Evolutionary conservation across 2,329 filamentous ascomycete genomes (phyloP).

Genomic region (Apiospora malaysiana): DNA sequence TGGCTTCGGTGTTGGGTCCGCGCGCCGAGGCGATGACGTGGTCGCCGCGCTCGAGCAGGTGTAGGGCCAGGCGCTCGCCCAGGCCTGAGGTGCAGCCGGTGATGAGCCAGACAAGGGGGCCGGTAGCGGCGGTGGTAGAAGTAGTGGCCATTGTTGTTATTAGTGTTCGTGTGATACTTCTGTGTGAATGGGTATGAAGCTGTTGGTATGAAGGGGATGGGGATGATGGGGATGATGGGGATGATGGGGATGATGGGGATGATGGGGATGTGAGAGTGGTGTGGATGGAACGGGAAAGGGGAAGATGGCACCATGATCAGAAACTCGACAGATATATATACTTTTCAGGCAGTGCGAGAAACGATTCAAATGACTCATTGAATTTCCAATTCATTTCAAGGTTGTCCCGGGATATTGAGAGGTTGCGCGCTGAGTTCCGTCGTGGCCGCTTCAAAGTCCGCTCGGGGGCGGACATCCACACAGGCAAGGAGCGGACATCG

Average conservation of each 20-base stretch:
- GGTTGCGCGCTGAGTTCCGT: background rate
- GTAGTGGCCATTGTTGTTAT: background rate
- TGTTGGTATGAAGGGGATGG: too few species aligned
- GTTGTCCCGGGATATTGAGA: background rate
- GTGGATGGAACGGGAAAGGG: background rate
- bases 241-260: too few species aligned
- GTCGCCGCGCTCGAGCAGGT: conserved; percentile 23
- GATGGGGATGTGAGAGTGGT: too few species aligned
- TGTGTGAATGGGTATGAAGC: too few species aligned
- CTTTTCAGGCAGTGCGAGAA: background rate
- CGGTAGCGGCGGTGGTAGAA: background rate
- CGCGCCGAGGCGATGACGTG: conserved; percentile 29
- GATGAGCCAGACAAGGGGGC: conserved; percentile 18
- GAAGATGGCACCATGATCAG: background rate
- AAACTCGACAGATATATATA: background rate
- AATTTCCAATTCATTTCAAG: too few species aligned
- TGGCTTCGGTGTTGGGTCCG: conserved; percentile 4
- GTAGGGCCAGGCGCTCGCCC: conserved; percentile 25
- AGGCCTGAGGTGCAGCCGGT: conserved; percentile 30
- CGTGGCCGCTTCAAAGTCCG: background rate
- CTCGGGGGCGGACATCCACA: background rate
- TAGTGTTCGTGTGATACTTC: too few species aligned
- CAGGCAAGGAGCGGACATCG: background rate
- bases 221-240: too few species aligned
- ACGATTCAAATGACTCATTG: background rate